phyloP scores from a whole-genome alignment of 1,284 basidiomycete genomes.

The Papiliotrema nemorosa region DNA sequence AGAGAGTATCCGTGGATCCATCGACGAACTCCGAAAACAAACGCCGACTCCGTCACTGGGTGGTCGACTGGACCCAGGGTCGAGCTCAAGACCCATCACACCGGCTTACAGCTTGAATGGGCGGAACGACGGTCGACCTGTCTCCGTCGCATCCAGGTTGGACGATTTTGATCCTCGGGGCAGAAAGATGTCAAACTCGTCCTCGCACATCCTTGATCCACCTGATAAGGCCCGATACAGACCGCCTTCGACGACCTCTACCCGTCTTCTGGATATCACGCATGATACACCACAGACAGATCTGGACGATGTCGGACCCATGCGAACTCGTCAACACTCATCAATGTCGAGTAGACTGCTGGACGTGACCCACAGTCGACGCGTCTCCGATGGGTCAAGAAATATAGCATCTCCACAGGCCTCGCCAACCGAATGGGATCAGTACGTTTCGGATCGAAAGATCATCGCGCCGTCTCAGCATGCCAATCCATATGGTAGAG shows the following conservation, averaged over 20 bases:
- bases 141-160: neutral
- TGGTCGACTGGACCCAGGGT: neutral
- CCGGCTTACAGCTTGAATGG: neutral
- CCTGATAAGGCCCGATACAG: neutral
- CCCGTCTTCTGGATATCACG: slow-evolving; percentile 9
- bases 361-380: slow-evolving; percentile 5
- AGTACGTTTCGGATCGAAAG: slow-evolving; percentile 35
- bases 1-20: slow-evolving; percentile 34
- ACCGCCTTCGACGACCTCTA: slow-evolving; percentile 12
- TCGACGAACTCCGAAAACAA: slow-evolving; percentile 32
- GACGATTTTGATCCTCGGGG: neutral
- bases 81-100: neutral
- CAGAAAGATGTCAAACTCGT: neutral
- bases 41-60: slow-evolving; percentile 17
- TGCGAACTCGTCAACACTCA: neutral
- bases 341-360: neutral
- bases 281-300: neutral
- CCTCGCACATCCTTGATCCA: neutral
- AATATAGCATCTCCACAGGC: neutral
- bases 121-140: neutral
- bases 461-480: slow-evolving; percentile 28
- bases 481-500: neutral
- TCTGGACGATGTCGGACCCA: neutral
- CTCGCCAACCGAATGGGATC: slow-evolving; percentile 35
- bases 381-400: slow-evolving; percentile 8